A percentile compares a stretch with the other conserved stretches of the same genome.
phyloP scores from a whole-genome alignment of 352 stramenopile genomes.

The Phytophthora hibernalis region DNA sequence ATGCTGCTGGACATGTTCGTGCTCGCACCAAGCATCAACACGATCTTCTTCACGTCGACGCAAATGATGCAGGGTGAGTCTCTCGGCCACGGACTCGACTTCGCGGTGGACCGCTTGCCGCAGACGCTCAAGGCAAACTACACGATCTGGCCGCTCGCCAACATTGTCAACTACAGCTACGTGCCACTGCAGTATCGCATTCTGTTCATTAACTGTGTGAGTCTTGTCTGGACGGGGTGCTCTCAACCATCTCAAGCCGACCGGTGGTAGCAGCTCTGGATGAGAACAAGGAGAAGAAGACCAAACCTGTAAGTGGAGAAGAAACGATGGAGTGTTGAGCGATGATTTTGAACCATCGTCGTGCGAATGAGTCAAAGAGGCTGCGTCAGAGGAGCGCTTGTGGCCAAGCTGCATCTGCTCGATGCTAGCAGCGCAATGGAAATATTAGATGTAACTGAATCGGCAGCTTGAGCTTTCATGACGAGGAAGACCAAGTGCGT shows the following conservation, averaged over 20 bases:
- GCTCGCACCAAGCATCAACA: conserved; percentile 43
- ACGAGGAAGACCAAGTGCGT: neutral
- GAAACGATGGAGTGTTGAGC: conserved; percentile 7
- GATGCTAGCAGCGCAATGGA: neutral
- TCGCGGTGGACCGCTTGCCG: conserved; percentile 38
- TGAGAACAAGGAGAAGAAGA: neutral
- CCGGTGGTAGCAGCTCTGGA: conserved; percentile 11
- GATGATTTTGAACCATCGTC: neutral
- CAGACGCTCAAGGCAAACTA: conserved; percentile 53
- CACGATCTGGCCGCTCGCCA: conserved; percentile 49
- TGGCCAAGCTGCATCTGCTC: neutral
- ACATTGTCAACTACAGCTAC: conserved; percentile 49
- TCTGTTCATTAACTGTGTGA: conserved; percentile 56
- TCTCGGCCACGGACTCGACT: conserved; percentile 28
- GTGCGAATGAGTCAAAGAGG: neutral
- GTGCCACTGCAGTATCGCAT: conserved; percentile 54
- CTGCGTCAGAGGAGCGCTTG: too few species aligned
- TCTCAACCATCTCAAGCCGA: conserved; percentile 44
- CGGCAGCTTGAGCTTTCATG: neutral
- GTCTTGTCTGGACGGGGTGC: conserved; percentile 50
- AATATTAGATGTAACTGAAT: conserved; percentile 5
- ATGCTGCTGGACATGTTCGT: conserved; percentile 50
- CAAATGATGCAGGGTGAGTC: conserved; percentile 46
- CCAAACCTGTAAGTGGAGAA: conserved; percentile 9
- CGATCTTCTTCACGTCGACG: conserved; percentile 51